Evolutionary conservation across 441 rosid genomes (phyloP), one percentile per base, ranked within the genome.

Genomic region (Theobroma grandiflorum): DNA sequence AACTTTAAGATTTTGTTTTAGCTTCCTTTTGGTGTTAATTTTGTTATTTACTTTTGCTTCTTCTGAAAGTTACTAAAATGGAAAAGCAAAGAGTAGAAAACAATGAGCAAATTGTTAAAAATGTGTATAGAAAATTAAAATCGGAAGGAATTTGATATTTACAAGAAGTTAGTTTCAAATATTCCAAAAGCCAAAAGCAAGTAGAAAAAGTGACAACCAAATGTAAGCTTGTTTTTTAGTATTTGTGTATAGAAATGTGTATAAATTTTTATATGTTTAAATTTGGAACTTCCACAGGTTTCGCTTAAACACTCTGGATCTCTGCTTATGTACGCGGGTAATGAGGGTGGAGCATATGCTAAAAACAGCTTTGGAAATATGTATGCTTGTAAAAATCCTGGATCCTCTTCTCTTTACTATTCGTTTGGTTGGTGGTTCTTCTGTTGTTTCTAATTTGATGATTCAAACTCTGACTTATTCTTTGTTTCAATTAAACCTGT

Each of bases 281-380:
- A 73, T 38, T 73, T 73, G 83, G 78, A 50, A 52, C 70, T 73
- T 79, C 70, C 69, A 77, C 90, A 96, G 99, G 99, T 97, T 74
- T 88, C 98, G 9, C 94, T 95, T 57, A 97, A 97, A 87, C 98
- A 97, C 78, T 97, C 99, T 63, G 99, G 99, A 72, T 97, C 99
- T 66, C 98, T 97, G 76, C 95, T 97, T 84, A 97, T 97, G 98
- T 97, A 95, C 65, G 98, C 98, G 8, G 98, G 99, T 49, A 84
- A 86, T 64, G 85, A 82, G 58, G 98, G 98, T 68, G 99, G 99
- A 82, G 98, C 99, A 74, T 97, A 94, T 95, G 98, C 99, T 83
- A 97, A 97, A 89, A 97, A 97, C 85, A 97, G 99, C 90, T 97
- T 88, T 81, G 98, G 98, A 58, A 97, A 97, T 80, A 87, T 92